Evolutionary conservation across 768 basidiomycete species (phyloP), one percentile per base, ranked within the genome.

Genomic region (Tricholoma terreum): DNA sequence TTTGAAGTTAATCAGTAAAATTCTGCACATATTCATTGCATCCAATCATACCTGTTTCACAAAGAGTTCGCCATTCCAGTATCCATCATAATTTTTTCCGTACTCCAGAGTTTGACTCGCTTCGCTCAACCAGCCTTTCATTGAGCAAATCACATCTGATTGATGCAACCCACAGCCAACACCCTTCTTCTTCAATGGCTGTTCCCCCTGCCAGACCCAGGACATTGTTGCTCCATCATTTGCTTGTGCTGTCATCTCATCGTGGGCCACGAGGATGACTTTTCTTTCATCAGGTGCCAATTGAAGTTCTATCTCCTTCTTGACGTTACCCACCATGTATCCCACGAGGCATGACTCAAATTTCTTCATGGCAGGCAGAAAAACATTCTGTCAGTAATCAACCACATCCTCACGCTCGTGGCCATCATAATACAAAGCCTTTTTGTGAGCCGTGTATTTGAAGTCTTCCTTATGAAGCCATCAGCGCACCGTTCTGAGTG

Each of bases 241-340:
- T 48, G 73, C 67, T 54, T 80, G 75, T 2, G 69, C 67, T 5
- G 73, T 76, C 71, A 75, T 77, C 57, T 78, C 72, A 59, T 74
- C 77, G 58, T 71, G 77, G 43, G 62, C 66, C 50, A 59, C 57
- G 14, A 66, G 61, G 43, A 73, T 71, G 46, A 71, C 52, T 2
- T 52, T 56, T n/a, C 56, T 57, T 55, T 67, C 68, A 46, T 52
- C 66, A 60, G 38, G 58, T n/a, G 9, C n/a, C 36, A 58, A 61
- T 63, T 8, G 27, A 19, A 54, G 61, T 17, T 52, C 49, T 30
- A 65, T 52, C 55, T 58, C 50, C 22, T 58, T 30, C 2, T 58
- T 55, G 2, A 63, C 61, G 35, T 71, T 53, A 5, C 49, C 58
- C 4, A 59, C 38, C 11, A 42, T 15, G 57, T 62, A 71, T 52